Evolutionary conservation across 768 basidiomycete genomes (phyloP), one percentile per base, ranked within the genome.

Genomic region (Lactarius indigo): DNA sequence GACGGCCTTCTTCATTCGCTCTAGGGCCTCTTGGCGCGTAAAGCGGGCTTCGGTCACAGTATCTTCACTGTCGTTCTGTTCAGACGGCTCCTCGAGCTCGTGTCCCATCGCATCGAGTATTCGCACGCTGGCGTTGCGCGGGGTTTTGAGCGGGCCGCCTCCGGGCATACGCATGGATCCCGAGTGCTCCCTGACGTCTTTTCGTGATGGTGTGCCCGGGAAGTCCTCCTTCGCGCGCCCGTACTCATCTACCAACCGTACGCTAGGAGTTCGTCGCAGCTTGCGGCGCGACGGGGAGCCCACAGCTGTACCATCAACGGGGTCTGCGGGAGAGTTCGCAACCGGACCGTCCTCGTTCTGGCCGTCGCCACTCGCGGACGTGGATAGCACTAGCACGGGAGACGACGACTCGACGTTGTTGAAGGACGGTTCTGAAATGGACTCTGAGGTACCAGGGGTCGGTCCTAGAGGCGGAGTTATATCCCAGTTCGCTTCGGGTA

Each of bases 211-310:
- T 66, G 35, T 70, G 66, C 44, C 63, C 18, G 31, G 67, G 23
- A 28, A 28, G 37, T 62, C 60, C 18, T 57, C 61, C 52, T 59
- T 54, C n/a, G 50, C 55, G 35, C 58, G 65, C 55, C 90, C 90
- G 73, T 83, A 91, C 9, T 86, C 88, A 75, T 92, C 90, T 31
- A 92, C 77, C n/a, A 91, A 72, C 30, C 88, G 84, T 41, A 92
- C 80, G 58, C 79, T 79, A 7, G 83, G 81, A 0, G 82, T 79
- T 73, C 81, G 85, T 26, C 82, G 80, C 54, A 78, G 76, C 50
- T 77, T 78, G 37, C 76, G 78, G 37, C 73, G 69, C 42, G 62
- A 26, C 18, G 74, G 72, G n/a, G 72, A 77, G 15, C 30, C 56
- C 30, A 37, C 30, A 4, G 61, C 28, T 2, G 65, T 41, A 50